Conservation (phyloP, 2,329 filamentous ascomycete genomes). For the Neofusicoccum ribis region DNA sequence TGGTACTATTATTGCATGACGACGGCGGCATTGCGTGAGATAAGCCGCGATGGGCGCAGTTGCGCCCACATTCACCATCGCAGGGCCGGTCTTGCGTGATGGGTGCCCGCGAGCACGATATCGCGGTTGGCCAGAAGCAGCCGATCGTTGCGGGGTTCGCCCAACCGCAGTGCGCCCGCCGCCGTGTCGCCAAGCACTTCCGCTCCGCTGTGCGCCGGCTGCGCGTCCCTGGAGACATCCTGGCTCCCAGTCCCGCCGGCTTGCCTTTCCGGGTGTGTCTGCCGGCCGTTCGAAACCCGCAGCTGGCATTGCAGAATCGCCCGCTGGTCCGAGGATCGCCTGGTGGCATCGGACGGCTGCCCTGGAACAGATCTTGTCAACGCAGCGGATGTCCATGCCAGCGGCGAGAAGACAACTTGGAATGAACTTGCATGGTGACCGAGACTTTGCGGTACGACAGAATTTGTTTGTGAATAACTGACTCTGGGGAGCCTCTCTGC, state of each 20-base stretch:
- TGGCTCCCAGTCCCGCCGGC: background rate
- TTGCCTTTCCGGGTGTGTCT: background rate
- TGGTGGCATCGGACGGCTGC: background rate
- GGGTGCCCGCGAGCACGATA: conserved; percentile 17
- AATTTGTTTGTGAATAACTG: background rate
- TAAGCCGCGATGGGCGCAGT: background rate
- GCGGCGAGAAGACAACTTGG: background rate
- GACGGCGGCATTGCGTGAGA: conserved; percentile 7
- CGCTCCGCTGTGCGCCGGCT: conserved; percentile 8
- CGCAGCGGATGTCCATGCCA: background rate
- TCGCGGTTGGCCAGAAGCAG: conserved; percentile 5
- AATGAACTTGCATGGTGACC: background rate
- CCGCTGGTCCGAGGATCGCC: background rate
- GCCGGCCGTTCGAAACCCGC: background rate
- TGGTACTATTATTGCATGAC: conserved; percentile 12
- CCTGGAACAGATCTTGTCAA: background rate
- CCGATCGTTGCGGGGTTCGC: conserved; percentile 16
- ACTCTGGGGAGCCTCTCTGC: background rate
- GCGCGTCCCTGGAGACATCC: no score
- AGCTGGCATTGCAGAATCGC: background rate
- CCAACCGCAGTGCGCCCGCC: background rate
- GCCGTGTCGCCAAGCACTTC: background rate
- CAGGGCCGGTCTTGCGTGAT: conserved; percentile 19
- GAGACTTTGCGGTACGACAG: background rate
- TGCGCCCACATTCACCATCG: conserved; percentile 9